Conservation (phyloP, 352 stramenopile genomes). For the Pythium aquatile region DNA sequence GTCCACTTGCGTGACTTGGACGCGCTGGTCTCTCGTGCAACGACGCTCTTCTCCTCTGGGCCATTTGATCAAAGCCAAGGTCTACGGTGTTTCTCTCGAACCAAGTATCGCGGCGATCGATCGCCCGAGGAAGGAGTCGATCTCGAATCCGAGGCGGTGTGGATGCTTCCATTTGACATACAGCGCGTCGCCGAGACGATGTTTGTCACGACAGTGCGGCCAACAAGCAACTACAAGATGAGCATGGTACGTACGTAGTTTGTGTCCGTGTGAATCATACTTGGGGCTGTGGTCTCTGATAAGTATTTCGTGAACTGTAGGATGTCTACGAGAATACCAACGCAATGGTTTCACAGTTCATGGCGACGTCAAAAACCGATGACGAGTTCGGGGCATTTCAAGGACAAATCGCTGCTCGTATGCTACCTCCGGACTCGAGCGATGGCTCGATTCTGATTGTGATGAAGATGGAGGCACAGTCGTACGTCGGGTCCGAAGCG, state of each 20-base stretch:
- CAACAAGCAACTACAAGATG: neutral
- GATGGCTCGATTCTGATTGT: neutral
- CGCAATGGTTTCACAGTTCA: neutral
- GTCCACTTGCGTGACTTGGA: neutral
- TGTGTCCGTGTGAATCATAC: no score
- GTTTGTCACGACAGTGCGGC: neutral
- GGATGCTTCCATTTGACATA: neutral
- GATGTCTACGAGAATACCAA: neutral
- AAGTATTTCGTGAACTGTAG: neutral
- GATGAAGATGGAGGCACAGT: neutral
- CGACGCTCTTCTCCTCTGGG: neutral
- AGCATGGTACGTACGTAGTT: neutral
- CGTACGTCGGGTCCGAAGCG: neutral
- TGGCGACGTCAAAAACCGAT: neutral
- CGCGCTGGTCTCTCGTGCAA: neutral
- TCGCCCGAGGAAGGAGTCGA: neutral
- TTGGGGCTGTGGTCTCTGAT: no score
- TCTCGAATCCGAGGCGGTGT: neutral
- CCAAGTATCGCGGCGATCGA: no score
- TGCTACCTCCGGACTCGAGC: neutral
- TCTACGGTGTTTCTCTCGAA: neutral
- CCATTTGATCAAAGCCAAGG: no score
- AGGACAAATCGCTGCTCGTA: neutral
- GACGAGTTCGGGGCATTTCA: neutral
- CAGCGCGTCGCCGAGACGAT: neutral